A percentile compares a stretch with the other conserved stretches of the same genome.
phyloP scores from a whole-genome alignment of 495 filamentous ascomycete genomes.

The Trichoderma orchidacearum region DNA sequence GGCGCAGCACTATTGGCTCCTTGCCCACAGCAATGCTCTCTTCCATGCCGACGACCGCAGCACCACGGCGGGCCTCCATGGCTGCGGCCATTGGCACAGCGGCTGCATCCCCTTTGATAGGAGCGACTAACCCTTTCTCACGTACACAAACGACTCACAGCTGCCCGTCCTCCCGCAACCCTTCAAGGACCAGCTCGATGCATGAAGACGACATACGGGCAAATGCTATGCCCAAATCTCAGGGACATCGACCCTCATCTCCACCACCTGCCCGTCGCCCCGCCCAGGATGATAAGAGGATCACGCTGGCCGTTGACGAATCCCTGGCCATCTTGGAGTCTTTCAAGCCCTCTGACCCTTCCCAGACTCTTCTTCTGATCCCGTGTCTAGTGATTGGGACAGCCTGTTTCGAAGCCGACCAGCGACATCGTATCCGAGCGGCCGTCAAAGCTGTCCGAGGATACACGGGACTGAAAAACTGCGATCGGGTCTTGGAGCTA shows the following conservation, averaged over 20 bases:
- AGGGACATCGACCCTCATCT: slow-evolving; percentile 21
- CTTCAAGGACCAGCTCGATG: slow-evolving; percentile 1
- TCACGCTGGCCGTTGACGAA: slow-evolving; percentile 64
- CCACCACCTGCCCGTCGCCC: slow-evolving; percentile 31
- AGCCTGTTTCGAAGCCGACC: slow-evolving; percentile 55
- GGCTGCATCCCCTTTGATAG: slow-evolving; percentile 17
- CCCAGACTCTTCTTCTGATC: slow-evolving; percentile 73
- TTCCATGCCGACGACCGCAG: slow-evolving; percentile 4
- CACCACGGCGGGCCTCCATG: slow-evolving; percentile 3
- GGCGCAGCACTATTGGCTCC: slow-evolving; percentile 11
- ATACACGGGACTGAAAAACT: slow-evolving; percentile 72
- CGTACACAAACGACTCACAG: slow-evolving; percentile 19
- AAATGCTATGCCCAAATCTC: neutral
- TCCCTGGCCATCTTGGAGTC: slow-evolving; percentile 49
- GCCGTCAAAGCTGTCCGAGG: slow-evolving; percentile 58
- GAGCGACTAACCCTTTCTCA: slow-evolving; percentile 9
- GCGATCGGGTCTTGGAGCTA: slow-evolving; percentile 58
- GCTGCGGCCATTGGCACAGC: slow-evolving; percentile 3
- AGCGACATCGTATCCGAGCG: slow-evolving; percentile 54
- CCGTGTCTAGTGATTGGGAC: slow-evolving; percentile 82
- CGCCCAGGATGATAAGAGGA: slow-evolving; percentile 39
- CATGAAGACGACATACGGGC: neutral
- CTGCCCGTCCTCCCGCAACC: neutral
- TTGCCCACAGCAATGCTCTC: slow-evolving; percentile 12
- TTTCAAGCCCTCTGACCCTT: slow-evolving; percentile 43